Conservation (phyloP, 2,329 filamentous ascomycete genomes). For the Raffaelea deltoideospora region DNA sequence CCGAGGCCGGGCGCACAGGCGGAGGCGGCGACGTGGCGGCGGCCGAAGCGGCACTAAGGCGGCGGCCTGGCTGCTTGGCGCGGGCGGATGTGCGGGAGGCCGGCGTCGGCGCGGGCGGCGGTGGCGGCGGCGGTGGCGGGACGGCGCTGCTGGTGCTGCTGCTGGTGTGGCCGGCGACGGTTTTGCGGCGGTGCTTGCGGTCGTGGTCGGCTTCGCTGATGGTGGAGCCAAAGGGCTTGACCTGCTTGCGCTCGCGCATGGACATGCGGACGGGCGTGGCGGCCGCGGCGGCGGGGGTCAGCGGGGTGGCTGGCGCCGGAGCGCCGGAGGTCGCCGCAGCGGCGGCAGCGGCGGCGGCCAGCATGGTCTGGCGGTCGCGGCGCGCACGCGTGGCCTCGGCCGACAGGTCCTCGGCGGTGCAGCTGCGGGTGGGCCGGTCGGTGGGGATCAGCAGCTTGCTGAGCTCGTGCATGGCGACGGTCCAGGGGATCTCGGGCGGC, state of each 20-base stretch:
- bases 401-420: slow-evolving; percentile 62
- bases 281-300: too few species aligned
- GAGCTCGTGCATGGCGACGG: slow-evolving; percentile 67
- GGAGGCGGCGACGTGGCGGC: slow-evolving; percentile 4
- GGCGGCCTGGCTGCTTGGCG: slow-evolving; percentile 23
- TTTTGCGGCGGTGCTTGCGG: slow-evolving; percentile 40
- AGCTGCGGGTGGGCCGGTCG: slow-evolving; percentile 61
- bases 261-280: slow-evolving; percentile 49
- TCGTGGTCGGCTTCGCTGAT: slow-evolving; percentile 33
- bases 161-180: slow-evolving; percentile 34
- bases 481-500: slow-evolving; percentile 73
- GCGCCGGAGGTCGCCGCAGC: slow-evolving; percentile 9
- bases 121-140: neutral
- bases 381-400: slow-evolving; percentile 48
- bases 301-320: slow-evolving; percentile 10
- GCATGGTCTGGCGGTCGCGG: slow-evolving; percentile 46
- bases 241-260: slow-evolving; percentile 53
- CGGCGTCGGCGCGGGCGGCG: too few species aligned
- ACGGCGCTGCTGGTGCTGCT: neutral
- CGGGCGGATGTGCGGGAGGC: slow-evolving; percentile 10
- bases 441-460: slow-evolving; percentile 68
- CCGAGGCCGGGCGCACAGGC: slow-evolving; percentile 18
- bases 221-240: slow-evolving; percentile 32
- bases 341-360: slow-evolving; percentile 18
- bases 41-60: slow-evolving; percentile 33